Percentiles rank a stretch among this genome's conserved stretches.
Evolutionary conservation across 805 yeast species (phyloP).

Genomic region (Kodamaea fukazawae): DNA sequence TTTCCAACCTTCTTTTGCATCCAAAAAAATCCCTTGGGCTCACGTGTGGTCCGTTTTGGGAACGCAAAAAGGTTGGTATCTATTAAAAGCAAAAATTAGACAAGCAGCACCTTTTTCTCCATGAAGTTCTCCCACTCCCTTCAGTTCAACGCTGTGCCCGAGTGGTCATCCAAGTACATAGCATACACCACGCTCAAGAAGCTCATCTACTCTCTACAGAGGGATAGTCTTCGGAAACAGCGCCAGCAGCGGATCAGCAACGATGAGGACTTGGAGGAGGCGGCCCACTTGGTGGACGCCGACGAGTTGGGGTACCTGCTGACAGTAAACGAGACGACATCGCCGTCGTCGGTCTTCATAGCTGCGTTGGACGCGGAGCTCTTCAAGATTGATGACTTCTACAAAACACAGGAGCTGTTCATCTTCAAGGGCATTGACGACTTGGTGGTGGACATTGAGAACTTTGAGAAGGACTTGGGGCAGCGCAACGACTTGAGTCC

Average conservation of each 20-base stretch:
- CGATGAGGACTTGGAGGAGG: conserved; percentile 31
- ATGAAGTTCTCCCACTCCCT: conserved; percentile 96
- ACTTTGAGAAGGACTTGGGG: conserved; percentile 46
- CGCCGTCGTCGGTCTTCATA: conserved; percentile 55
- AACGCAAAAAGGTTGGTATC: too few species aligned
- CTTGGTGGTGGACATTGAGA: conserved; percentile 59
- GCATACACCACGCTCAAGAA: conserved; percentile 87
- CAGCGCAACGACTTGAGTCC: conserved; percentile 3
- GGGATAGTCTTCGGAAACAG: conserved; percentile 40
- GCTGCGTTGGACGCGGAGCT: conserved; percentile 78
- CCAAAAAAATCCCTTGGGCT: too few species aligned
- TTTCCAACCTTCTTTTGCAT: too few species aligned
- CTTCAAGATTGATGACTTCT: conserved; percentile 73
- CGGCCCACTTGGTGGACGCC: conserved; percentile 28
- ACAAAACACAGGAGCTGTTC: conserved; percentile 60
- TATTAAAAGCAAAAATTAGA: too few species aligned
- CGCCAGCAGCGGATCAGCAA: conserved; percentile 2
- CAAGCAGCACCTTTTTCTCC: not conserved
- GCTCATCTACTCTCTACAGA: conserved; percentile 76
- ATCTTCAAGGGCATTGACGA: conserved; percentile 52
- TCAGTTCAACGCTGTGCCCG: conserved; percentile 97
- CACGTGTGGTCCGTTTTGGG: too few species aligned
- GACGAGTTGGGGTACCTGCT: conserved; percentile 16
- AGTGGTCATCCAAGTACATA: conserved; percentile 91
- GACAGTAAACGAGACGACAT: conserved; percentile 22